A percentile compares a stretch with the other conserved stretches of the same genome.
phyloP scores from a whole-genome alignment of 2,329 filamentous ascomycete genomes.

The Thelonectria blattea region DNA sequence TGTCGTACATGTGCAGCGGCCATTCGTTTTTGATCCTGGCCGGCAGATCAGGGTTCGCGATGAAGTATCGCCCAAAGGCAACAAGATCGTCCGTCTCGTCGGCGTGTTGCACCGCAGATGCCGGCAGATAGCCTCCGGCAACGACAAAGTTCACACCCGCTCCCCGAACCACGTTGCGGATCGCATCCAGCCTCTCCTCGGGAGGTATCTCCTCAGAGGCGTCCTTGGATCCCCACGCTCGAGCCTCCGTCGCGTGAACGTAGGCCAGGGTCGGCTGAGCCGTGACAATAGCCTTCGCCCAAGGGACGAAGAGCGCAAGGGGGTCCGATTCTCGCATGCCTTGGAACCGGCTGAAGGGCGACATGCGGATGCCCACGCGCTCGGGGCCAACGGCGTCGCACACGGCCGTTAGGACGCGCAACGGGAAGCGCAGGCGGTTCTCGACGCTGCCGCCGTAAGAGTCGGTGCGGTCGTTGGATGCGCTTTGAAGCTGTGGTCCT shows the following conservation, averaged over 20 bases:
- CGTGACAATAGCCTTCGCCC: slow-evolving; percentile 60
- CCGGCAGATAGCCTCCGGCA: slow-evolving; percentile 44
- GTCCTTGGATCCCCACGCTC: slow-evolving; percentile 53
- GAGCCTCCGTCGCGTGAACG: slow-evolving; percentile 66
- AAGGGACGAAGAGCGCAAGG: slow-evolving; percentile 52
- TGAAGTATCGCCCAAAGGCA: slow-evolving; percentile 43
- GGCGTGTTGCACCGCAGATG: slow-evolving; percentile 39
- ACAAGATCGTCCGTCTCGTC: slow-evolving; percentile 43
- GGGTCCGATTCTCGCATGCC: slow-evolving; percentile 69
- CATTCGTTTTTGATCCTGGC: slow-evolving; percentile 35
- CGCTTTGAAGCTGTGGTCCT: slow-evolving; percentile 42
- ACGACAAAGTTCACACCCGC: slow-evolving; percentile 39
- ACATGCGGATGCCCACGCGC: slow-evolving; percentile 62
- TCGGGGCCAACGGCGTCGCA: slow-evolving; percentile 56
- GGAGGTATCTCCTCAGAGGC: slow-evolving; percentile 36
- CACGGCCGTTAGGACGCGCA: slow-evolving; percentile 55
- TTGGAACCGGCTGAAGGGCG: slow-evolving; percentile 66
- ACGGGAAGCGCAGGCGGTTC: slow-evolving; percentile 57
- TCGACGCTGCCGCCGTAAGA: slow-evolving; percentile 60
- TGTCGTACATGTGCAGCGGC: slow-evolving; percentile 32
- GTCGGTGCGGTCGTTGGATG: slow-evolving; percentile 58
- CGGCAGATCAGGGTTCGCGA: slow-evolving; percentile 38
- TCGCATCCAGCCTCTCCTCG: slow-evolving; percentile 42
- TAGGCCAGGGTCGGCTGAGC: slow-evolving; percentile 65
- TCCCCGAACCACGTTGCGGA: slow-evolving; percentile 40